These are phyloP conservation scores for Arthrocladium fulminans DNA, from an alignment of 2,329 filamentous ascomycete genomes.

Conservation along the genomic window DNA sequence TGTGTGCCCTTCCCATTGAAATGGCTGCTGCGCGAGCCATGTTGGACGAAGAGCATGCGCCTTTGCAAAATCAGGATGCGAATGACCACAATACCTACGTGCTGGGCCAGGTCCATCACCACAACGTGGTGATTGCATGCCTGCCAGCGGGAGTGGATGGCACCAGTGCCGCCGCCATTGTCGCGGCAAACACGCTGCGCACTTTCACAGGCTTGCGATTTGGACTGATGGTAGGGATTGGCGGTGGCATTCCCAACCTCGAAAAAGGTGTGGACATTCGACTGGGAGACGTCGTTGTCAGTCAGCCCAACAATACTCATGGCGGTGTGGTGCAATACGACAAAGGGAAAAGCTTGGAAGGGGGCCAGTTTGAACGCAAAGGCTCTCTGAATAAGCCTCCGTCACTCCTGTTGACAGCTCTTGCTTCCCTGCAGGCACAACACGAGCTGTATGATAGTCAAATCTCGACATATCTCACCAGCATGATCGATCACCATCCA, in stretches of 20 bases:
- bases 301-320: conserved; percentile 14
- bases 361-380: conserved; percentile 20
- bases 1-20: conserved; percentile 12
- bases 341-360: conserved; percentile 5
- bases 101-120: conserved; percentile 23
- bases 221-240: conserved; percentile 22
- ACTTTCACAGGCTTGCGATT: conserved; percentile 22
- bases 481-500: conserved; percentile 3
- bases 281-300: conserved; percentile 27
- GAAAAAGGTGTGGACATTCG: conserved; percentile 20
- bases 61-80: conserved; percentile 10
- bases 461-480: not conserved
- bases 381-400: conserved; percentile 20
- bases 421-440: conserved; percentile 15
- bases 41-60: conserved; percentile 11
- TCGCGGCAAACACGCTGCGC: conserved; percentile 20
- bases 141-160: conserved; percentile 23
- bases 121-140: conserved; percentile 24
- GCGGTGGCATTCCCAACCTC: conserved; percentile 19
- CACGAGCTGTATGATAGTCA: conserved; percentile 12
- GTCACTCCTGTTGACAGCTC: conserved; percentile 17
- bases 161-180: conserved; percentile 19
- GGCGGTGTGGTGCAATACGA: conserved; percentile 23
- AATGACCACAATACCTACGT: conserved; percentile 24
- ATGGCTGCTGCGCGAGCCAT: conserved; percentile 10